Evolutionary conservation across 371 early-diverging fungal species (phyloP).

Genomic region (Rhizopus stolonifer): DNA sequence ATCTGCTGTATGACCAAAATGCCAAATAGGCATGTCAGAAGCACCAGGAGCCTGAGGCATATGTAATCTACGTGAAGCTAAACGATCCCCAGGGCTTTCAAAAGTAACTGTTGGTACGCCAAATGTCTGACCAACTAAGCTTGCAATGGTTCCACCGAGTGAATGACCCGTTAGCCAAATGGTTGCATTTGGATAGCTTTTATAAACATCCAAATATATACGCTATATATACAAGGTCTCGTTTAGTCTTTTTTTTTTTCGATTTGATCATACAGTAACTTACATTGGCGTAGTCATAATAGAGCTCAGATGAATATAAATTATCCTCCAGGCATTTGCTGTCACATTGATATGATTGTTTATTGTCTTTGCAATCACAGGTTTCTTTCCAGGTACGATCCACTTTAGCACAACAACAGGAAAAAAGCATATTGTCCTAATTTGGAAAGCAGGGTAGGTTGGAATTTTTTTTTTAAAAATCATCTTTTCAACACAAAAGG

Average conservation of each 20-base stretch:
- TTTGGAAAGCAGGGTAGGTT: not conserved
- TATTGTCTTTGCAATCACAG: slow-evolving; percentile 75
- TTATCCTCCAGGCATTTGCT: slow-evolving; percentile 62
- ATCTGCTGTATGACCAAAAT: slow-evolving; percentile 92
- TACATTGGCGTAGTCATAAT: slow-evolving; percentile 83
- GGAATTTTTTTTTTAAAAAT: too few species aligned
- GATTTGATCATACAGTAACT: not conserved
- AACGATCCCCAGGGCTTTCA: slow-evolving; percentile 86
- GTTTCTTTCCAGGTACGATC: slow-evolving; percentile 82
- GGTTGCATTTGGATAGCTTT: slow-evolving; percentile 65
- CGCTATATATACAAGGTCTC: too few species aligned
- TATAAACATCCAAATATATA: slow-evolving; percentile 50
- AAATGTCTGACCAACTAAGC: slow-evolving; percentile 83
- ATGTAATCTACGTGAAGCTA: slow-evolving; percentile 81
- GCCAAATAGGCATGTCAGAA: slow-evolving; percentile 76
- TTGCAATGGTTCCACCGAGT: slow-evolving; percentile 86
- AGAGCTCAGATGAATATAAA: slow-evolving; percentile 64
- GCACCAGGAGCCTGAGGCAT: slow-evolving; percentile 62
- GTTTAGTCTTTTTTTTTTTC: not conserved
- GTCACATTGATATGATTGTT: slow-evolving; percentile 60
- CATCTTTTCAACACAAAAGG: not conserved
- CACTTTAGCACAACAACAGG: slow-evolving; percentile 96
- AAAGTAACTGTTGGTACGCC: slow-evolving; percentile 86
- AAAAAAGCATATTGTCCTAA: slow-evolving; percentile 92
- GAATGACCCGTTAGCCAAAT: slow-evolving; percentile 94